A percentile compares a stretch with the other conserved stretches of the same genome.
Evolutionary conservation across 768 basidiomycete species (phyloP).

Genomic region (Kwoniella newhampshirensis): DNA sequence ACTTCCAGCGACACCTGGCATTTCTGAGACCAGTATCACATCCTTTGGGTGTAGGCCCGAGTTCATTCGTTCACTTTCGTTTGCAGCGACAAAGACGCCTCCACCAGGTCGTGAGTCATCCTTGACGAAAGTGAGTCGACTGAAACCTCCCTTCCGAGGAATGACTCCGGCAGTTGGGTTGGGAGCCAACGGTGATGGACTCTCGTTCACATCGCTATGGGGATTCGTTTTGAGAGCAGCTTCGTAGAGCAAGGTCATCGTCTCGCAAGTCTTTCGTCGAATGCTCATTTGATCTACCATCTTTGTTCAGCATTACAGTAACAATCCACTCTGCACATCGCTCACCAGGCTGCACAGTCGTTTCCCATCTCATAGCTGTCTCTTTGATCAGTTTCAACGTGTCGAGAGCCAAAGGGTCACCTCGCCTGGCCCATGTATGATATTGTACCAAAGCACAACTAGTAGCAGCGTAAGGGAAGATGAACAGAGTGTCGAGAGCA

Average conservation of each 20-base stretch:
- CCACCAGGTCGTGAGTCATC: conserved; percentile 81
- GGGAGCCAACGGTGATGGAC: conserved; percentile 61
- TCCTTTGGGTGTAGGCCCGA: conserved; percentile 15
- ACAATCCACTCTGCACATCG: background rate
- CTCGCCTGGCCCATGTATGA: conserved; percentile 85
- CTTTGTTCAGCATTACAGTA: background rate
- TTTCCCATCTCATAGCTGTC: conserved; percentile 83
- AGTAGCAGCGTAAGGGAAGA: conserved; percentile 83
- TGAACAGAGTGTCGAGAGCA: conserved; percentile 80
- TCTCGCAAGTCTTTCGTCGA: conserved; percentile 83
- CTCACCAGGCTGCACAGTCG: conserved; percentile 69
- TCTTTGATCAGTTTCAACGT: conserved; percentile 79
- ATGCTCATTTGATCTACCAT: conserved; percentile 78
- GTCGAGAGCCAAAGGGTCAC: conserved; percentile 70
- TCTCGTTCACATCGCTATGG: conserved; percentile 53
- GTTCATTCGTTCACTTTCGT: conserved; percentile 24
- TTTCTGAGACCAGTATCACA: conserved; percentile 22
- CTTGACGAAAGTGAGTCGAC: conserved; percentile 67
- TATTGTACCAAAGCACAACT: conserved; percentile 91
- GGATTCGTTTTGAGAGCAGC: conserved; percentile 78
- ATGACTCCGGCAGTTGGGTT: conserved; percentile 74
- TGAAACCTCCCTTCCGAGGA: conserved; percentile 31
- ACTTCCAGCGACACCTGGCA: background rate
- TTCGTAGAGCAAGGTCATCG: conserved; percentile 85
- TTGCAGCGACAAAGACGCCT: conserved; percentile 73